Conservation (phyloP, 2,329 filamentous ascomycete species). For the Talaromyces sp. region DNA sequence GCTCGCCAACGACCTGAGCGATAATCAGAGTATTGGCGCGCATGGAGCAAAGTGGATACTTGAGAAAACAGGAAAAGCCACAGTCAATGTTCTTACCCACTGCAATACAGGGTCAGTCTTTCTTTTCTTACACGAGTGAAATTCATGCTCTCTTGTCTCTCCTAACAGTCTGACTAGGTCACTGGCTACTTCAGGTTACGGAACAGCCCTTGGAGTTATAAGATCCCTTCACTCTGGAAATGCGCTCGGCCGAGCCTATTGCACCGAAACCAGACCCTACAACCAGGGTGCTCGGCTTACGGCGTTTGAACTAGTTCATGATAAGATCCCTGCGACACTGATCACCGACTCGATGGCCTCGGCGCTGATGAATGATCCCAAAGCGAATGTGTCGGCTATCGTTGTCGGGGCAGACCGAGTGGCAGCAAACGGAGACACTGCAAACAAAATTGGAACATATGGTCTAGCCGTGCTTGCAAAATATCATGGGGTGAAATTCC, state of each 20-base stretch:
- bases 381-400: constrained; percentile 71
- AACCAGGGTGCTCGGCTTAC: constrained; percentile 95
- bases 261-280: constrained; percentile 94
- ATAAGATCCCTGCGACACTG: constrained; percentile 82
- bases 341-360: constrained; percentile 97
- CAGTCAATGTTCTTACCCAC: constrained; percentile 84
- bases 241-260: constrained; percentile 77
- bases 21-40: constrained; percentile 79
- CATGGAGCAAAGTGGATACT: constrained; percentile 80
- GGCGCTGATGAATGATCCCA: constrained; percentile 60
- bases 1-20: constrained; percentile 76
- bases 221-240: constrained; percentile 66
- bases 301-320: constrained; percentile 92
- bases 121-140: background rate
- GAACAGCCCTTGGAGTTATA: constrained; percentile 90
- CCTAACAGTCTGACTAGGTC: constrained; percentile 48
- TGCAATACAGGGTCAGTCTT: constrained; percentile 78
- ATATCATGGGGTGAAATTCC: constrained; percentile 84
- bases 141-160: background rate
- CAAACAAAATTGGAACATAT: constrained; percentile 98
- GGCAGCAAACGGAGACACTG: constrained; percentile 92
- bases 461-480: constrained; percentile 82
- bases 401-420: constrained; percentile 94
- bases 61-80: constrained; percentile 50
- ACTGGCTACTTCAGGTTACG: constrained; percentile 94